These are phyloP conservation scores for Linum tenue DNA, from an alignment of 345 rosid genomes.

Conservation along the genomic window DNA sequence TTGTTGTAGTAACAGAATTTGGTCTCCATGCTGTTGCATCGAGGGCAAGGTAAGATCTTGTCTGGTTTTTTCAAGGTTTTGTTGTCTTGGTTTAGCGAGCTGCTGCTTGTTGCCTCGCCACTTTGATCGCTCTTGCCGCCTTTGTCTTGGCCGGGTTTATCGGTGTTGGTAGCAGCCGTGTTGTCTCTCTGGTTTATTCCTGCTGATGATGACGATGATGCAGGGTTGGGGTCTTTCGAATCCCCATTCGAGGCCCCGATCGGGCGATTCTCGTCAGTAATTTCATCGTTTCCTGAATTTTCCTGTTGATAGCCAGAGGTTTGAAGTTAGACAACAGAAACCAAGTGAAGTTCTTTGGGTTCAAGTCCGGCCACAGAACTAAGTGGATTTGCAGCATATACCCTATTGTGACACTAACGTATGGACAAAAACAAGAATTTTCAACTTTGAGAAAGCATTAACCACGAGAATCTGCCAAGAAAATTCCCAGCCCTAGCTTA, in stretches of 20 bases:
- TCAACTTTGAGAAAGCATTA: background rate
- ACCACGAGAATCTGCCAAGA: background rate
- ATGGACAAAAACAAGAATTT: background rate
- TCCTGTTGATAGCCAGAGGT: conserved; percentile 16
- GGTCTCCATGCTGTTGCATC: conserved; percentile 29
- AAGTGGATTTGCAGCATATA: background rate
- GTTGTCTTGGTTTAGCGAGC: conserved; percentile 17
- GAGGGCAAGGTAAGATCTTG: conserved; percentile 23
- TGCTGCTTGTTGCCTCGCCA: conserved; percentile 23
- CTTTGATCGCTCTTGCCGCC: conserved; percentile 33
- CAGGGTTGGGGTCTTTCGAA: conserved; percentile 11
- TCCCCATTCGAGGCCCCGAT: conserved; percentile 19
- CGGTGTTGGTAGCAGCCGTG: conserved; percentile 22
- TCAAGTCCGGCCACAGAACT: background rate
- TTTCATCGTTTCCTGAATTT: conserved; percentile 12
- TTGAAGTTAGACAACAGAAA: conserved; percentile 14
- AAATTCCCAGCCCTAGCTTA: background rate
- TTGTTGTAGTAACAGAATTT: conserved; percentile 29
- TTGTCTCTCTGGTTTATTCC: conserved; percentile 22
- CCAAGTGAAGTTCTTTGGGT: background rate
- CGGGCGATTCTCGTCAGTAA: conserved; percentile 12
- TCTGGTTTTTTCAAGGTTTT: conserved; percentile 25
- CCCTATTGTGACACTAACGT: background rate
- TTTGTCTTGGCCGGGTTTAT: conserved; percentile 25
- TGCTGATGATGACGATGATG: conserved; percentile 8